A percentile compares a stretch with the other conserved stretches of the same genome.
phyloP scores from a whole-genome alignment of 164 flowering plant genomes.

The Vitis rupestris region DNA sequence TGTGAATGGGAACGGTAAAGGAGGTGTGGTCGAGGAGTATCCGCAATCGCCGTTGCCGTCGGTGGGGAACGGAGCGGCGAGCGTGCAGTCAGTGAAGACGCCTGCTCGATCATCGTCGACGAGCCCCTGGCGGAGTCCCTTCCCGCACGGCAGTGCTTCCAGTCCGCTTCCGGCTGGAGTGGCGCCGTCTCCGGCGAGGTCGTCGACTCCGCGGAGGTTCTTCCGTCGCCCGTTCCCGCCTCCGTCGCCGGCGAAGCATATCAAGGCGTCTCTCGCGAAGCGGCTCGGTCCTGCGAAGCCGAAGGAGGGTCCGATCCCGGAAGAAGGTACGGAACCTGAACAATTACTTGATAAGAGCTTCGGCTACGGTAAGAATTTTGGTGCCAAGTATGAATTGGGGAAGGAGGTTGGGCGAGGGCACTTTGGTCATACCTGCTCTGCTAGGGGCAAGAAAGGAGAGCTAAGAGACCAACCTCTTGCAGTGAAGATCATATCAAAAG shows the following conservation, averaged over 20 bases:
- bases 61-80: slow-evolving; percentile 12
- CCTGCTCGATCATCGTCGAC: slow-evolving; percentile 39
- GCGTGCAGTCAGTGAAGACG: slow-evolving; percentile 29
- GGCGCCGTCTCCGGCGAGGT: slow-evolving; percentile 64
- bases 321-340: slow-evolving; percentile 57
- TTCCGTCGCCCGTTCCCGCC: slow-evolving; percentile 88
- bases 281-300: slow-evolving; percentile 66
- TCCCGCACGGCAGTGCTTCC: slow-evolving; percentile 44
- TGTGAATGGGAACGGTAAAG: slow-evolving; percentile 15
- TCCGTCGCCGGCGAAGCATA: slow-evolving; percentile 97
- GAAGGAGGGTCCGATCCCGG: slow-evolving; percentile 81
- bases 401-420: slow-evolving; percentile 96
- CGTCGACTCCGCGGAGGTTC: slow-evolving; percentile 72
- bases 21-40: no score
- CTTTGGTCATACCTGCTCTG: slow-evolving; percentile 96
- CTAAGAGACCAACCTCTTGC: slow-evolving; percentile 76
- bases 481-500: slow-evolving; percentile 91
- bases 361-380: slow-evolving; percentile 79
- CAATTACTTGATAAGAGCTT: slow-evolving; percentile 83
- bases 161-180: slow-evolving; percentile 82
- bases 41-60: slow-evolving; percentile 9
- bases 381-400: slow-evolving; percentile 86
- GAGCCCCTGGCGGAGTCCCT: slow-evolving; percentile 79
- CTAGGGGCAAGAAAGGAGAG: slow-evolving; percentile 76
- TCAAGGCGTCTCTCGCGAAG: slow-evolving; percentile 74